phyloP scores from a whole-genome alignment of 768 basidiomycete species.

The Phaeotremella fagi region DNA sequence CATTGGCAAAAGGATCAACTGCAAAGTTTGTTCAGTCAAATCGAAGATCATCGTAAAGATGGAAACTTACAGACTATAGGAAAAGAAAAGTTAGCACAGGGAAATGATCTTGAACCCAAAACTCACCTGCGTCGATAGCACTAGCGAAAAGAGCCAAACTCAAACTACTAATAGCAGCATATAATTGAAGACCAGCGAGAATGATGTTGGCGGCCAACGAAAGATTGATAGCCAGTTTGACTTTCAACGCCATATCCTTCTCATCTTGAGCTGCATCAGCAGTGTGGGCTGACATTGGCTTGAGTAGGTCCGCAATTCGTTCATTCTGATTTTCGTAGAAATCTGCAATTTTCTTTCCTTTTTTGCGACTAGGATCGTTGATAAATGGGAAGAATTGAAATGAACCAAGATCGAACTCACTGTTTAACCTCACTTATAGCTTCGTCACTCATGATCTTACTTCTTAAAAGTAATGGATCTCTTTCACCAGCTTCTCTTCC shows the following conservation, averaged over 20 bases:
- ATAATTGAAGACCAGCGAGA: constrained; percentile 60
- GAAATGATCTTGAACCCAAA: background rate
- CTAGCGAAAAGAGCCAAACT: constrained; percentile 86
- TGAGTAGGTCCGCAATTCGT: constrained; percentile 78
- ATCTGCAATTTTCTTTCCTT: constrained; percentile 40
- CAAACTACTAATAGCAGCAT: constrained; percentile 77
- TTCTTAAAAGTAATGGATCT: constrained; percentile 41
- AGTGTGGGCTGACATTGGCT: constrained; percentile 84
- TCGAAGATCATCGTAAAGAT: constrained; percentile 3
- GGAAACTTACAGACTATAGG: constrained; percentile 21
- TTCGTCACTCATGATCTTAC: constrained; percentile 36
- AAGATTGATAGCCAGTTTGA: constrained; percentile 81
- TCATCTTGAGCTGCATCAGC: constrained; percentile 70
- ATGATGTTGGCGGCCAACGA: constrained; percentile 72
- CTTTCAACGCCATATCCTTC: constrained; percentile 64
- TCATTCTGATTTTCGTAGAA: constrained; percentile 48
- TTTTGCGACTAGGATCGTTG: constrained; percentile 22
- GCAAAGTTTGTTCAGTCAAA: background rate
- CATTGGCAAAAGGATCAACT: constrained; percentile 50
- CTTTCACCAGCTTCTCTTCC: constrained; percentile 42
- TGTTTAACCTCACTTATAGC: constrained; percentile 36
- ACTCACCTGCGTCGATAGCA: constrained; percentile 65
- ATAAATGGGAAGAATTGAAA: background rate
- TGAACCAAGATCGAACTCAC: no score
- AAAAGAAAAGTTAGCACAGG: background rate